These are phyloP conservation scores for Starmerella bombicola DNA, from an alignment of 805 yeast species.

Conservation along the genomic window DNA sequence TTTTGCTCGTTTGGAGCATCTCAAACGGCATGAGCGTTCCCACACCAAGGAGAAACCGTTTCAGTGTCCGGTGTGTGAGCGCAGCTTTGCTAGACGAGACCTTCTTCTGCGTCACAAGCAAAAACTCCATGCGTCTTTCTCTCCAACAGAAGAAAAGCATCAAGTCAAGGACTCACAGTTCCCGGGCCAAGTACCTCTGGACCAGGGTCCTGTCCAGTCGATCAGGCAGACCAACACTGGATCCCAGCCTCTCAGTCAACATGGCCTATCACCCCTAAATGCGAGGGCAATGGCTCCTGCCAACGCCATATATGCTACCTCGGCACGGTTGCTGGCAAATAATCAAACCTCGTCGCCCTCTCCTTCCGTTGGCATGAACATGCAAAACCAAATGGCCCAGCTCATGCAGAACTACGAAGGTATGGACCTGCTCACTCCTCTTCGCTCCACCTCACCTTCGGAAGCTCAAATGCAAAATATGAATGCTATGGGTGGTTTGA, in stretches of 20 bases:
- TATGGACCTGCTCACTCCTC: neutral
- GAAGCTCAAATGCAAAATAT: neutral
- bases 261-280: neutral
- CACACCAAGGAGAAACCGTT: constrained; percentile 95
- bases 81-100: constrained; percentile 81
- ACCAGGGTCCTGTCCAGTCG: neutral
- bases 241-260: neutral
- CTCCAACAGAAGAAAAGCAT: constrained; percentile 18
- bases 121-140: constrained; percentile 52
- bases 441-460: neutral
- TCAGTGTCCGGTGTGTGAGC: constrained; percentile 91
- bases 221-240: neutral
- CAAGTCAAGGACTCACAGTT: neutral
- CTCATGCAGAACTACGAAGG: neutral
- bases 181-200: neutral
- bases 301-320: neutral
- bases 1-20: constrained; percentile 87
- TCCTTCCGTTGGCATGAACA: neutral
- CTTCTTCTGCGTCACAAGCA: constrained; percentile 78
- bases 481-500: neutral
- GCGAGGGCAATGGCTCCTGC: neutral
- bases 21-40: constrained; percentile 84
- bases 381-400: neutral
- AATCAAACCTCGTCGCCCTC: neutral
- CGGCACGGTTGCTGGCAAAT: no score